Conservation (phyloP, 2,329 filamentous ascomycete species). For the Neobulgaria alba region DNA sequence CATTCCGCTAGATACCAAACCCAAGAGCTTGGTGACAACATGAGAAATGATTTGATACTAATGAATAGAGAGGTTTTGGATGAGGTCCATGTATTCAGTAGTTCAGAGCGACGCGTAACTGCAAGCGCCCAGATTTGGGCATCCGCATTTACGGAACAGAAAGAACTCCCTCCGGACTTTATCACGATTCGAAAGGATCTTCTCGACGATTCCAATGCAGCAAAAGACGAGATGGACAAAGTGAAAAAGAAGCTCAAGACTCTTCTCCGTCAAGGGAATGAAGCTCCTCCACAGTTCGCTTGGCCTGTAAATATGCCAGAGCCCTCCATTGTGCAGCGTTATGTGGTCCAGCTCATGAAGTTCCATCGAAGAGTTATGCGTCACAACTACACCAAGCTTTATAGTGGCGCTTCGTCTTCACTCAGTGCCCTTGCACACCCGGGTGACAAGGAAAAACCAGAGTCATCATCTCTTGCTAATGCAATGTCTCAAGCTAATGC, state of each 20-base stretch:
- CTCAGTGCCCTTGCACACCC: constrained; percentile 48
- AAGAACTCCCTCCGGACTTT: constrained; percentile 76
- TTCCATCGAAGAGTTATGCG: constrained; percentile 95
- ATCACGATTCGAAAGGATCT: constrained; percentile 91
- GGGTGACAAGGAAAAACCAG: constrained; percentile 29
- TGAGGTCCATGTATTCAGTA: constrained; percentile 91
- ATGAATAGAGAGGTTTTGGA: constrained; percentile 89
- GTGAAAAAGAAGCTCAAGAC: constrained; percentile 99
- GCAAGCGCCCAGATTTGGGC: constrained; percentile 97
- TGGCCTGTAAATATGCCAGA: constrained; percentile 95
- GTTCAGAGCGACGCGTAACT: constrained; percentile 87
- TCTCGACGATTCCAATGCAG: constrained; percentile 93
- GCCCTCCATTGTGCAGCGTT: constrained; percentile 82
- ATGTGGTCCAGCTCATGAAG: constrained; percentile 93
- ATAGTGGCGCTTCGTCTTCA: constrained; percentile 55
- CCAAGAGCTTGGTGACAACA: constrained; percentile 88
- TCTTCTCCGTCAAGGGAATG: constrained; percentile 81
- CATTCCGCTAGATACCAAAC: constrained; percentile 95
- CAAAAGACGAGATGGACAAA: constrained; percentile 99
- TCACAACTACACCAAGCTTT: constrained; percentile 78
- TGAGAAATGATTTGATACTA: constrained; percentile 87
- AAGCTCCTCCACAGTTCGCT: constrained; percentile 91
- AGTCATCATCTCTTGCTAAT: constrained; percentile 32
- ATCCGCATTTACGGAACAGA: constrained; percentile 76
- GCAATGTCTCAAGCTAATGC: constrained; percentile 53